Evolutionary conservation across 805 yeast species (phyloP), one percentile per base, ranked within the genome.

Genomic region (Candida ipomoeae): DNA sequence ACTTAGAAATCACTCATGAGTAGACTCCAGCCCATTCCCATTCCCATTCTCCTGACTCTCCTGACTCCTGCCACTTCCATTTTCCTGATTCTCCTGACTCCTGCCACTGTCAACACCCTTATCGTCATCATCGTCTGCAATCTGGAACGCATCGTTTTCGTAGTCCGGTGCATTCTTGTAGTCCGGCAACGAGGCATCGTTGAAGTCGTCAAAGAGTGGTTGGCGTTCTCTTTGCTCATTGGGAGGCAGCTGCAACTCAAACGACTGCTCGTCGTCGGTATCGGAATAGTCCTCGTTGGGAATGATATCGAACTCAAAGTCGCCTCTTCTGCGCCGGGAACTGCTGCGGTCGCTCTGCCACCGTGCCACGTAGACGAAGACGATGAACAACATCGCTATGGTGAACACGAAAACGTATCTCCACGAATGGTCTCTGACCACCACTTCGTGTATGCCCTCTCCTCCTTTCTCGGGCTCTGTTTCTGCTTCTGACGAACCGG

Each of bases 281-380:
- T 74, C 77, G 44, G 67, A 65, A 55, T 74, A 74, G 46, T 78
- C 82, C 55, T 84, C 87, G 6, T 86, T 85, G 17, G 83, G 85
- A 41, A 87, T 87, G 43, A 86, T 82, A 62, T 87, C 95, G 61
- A 87, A 84, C 62, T 87, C 94, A 60, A 80, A 84, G 48, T 82
- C 81, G 37, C 84, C 89, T 59, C 85, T 81, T 68, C 90, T 70
- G 62, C 86, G 70, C 33, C 67, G 58, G 48, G 78, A 67, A 14
- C 69, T 60, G 49, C 68, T 64, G 13, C 75, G 77, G 3, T 69
- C 65, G 54, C 69, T 67, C 56, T 71, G 76, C 62, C 65, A 65
- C 68, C 69, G 60, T 79, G 72, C 70, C 68, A 75, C 57, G 64
- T 75, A 59, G 71, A 81, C 54, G 66, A 71, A 61, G 70, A 67